Base-by-base conservation (phyloP, 2,329 filamentous ascomycete species). In the Paracamarosporium sp. region DNA sequence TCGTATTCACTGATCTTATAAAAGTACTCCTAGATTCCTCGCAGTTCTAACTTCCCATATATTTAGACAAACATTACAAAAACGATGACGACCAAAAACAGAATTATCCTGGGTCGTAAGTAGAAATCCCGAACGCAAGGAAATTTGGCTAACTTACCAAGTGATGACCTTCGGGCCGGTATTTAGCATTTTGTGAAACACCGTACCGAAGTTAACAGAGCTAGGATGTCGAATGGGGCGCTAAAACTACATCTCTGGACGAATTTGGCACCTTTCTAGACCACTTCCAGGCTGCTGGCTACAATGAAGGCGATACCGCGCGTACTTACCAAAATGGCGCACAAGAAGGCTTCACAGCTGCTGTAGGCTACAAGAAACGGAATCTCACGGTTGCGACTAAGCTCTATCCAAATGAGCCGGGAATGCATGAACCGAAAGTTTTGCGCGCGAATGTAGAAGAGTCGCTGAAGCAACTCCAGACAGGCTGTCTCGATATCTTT, bases 221-320 rank as follows among this genome's bases (percentile, higher is more conserved):
- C 6, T 25, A 50, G 47, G 35, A 50, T 33, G 13, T 38, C 15
- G 47, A 50, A 50, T 50, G 47, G 47, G 56, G 92, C 91, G 20
- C 94, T 91, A 20, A 95, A 95, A 73, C 82, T 78, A 72, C 94
- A 93, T 70, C 61, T 56, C 33, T 50, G 3, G 22, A 36, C 5
- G 47, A 50, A 25, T 50, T 50, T 17, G 22, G 33, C 27, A 38
- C 13, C 22, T 50, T 47, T n/a, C 28, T 47, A 6, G 44, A 47
- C 17, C 44, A 47, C 28, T 47, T 47, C 17, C 44, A 47, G 30
- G 27, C 44, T 17, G 44, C 44, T 9, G 44, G 44, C 44, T 47
- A 47, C 11, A 15, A 20, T 9, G 44, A 47, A 47, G 28, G 27
- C 44, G 44, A 47, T 17, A 47, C 44, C 15, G 44, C 44, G n/a